Evolutionary conservation across 208 protist species (phyloP), one percentile per base, ranked within the genome.

Genomic region (Phytomonas serpens): DNA sequence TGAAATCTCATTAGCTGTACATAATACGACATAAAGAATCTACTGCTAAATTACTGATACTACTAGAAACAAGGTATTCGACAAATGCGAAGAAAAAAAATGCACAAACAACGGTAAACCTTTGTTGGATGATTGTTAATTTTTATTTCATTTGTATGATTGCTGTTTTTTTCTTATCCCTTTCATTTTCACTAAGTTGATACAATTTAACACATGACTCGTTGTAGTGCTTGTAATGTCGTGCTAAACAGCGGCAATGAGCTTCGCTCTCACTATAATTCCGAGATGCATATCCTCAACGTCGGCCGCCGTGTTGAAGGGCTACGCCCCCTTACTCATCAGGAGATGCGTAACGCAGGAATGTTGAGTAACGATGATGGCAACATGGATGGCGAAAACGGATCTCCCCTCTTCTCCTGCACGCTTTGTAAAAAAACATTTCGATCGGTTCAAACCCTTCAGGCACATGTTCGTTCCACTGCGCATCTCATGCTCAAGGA

Each of bases 351-450:
- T 65, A 62, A 70, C 52, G 23, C 51, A 14, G 67, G 23, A 9
- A 64, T 80, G 30, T 11, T 64, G 64, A 74, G 77, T 51, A 32
- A 73, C 3, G 66, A 79, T 32, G 74, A 82, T 19, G 75, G 71
- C 7, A 74, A 70, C 38, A 64, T 29, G 27, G 66, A 69, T 23
- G 63, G 52, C 13, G 85, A 74, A 33, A 77, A 68, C 68, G 77
- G 73, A 31, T 75, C 74, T 23, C 86, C 89, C 3, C 68, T 87
- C 11, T 97, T 88, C 74, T 89, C 86, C 4, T 97, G 92, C 82
- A 97, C 87, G 29, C 81, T 97, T 66, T 97, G 92, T 86, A 93
- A 93, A 66, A 97, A 97, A 72, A 87, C 83, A 3, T 97, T 97
- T 67, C 89, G 80, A 67, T 94, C 85, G 2, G 88, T 94, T 40